A percentile compares a stretch with the other conserved stretches of the same genome.
Evolutionary conservation across 202 grass and related monocot genomes (phyloP).

Genomic region (Alloteropsis angusta): DNA sequence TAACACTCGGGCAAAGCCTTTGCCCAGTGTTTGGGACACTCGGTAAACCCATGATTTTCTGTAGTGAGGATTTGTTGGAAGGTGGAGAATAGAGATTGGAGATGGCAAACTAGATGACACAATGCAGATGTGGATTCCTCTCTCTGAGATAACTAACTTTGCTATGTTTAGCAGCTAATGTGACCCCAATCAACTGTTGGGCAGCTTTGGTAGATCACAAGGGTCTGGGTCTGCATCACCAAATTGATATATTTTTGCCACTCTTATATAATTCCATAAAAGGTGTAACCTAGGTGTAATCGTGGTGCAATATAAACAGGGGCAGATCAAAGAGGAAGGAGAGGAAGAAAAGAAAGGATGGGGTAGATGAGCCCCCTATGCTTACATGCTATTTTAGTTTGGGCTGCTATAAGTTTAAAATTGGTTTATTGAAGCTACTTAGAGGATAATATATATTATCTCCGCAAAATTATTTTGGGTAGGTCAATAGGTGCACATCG

Average conservation of each 20-base stretch:
- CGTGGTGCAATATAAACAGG: neutral
- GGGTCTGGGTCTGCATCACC: neutral
- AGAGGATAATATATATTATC: neutral
- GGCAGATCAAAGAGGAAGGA: neutral
- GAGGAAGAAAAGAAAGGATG: neutral
- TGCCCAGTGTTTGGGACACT: no score
- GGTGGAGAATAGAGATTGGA: conserved; percentile 10
- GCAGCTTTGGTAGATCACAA: neutral
- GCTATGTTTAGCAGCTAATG: neutral
- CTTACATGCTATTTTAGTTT: neutral
- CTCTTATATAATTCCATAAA: neutral
- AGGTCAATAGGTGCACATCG: neutral
- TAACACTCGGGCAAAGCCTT: no score
- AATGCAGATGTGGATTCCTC: conserved; percentile 9
- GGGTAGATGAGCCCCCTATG: neutral
- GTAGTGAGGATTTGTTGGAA: conserved; percentile 20
- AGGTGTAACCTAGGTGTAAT: neutral
- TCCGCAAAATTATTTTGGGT: neutral
- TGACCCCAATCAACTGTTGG: neutral
- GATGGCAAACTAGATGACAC: conserved; percentile 11
- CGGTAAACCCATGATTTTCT: no score
- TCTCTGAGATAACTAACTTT: neutral
- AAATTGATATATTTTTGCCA: neutral
- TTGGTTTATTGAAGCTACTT: neutral
- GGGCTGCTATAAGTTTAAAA: neutral